Conservation (phyloP, 1,284 basidiomycete genomes). For the Neotropicomus parvogracilis region DNA sequence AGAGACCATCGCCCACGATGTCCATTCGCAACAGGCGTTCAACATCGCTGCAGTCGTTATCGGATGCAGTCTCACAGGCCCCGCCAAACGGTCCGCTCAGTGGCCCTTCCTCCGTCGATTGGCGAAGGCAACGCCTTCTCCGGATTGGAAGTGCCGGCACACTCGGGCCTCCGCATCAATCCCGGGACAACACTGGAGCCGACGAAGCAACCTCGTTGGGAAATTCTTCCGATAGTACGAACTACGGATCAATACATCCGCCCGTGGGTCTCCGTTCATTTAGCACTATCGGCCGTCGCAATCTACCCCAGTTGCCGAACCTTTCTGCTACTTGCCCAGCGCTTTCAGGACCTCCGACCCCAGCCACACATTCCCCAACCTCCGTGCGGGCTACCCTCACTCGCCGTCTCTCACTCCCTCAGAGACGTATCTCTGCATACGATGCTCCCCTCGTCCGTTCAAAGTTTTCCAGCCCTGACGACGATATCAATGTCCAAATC, state of each 20-base stretch:
- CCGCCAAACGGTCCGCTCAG: conserved; percentile 26
- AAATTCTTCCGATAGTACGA: not conserved
- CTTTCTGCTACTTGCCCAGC: conserved; percentile 8
- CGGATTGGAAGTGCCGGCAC: conserved; percentile 20
- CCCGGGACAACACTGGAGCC: conserved; percentile 2
- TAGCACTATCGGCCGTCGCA: conserved; percentile 9
- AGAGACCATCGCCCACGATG: conserved; percentile 15
- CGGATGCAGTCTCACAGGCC: conserved; percentile 6
- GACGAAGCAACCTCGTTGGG: conserved; percentile 23
- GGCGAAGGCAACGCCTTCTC: conserved; percentile 33
- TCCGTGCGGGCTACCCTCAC: conserved; percentile 18
- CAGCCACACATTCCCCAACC: conserved; percentile 14
- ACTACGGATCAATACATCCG: conserved; percentile 23
- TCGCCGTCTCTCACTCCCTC: conserved; percentile 38
- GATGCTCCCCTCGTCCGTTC: conserved; percentile 47
- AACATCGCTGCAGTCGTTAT: conserved; percentile 21
- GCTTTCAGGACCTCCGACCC: conserved; percentile 23
- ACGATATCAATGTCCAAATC: conserved; percentile 60
- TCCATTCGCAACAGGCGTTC: conserved; percentile 19
- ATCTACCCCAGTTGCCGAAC: conserved; percentile 10
- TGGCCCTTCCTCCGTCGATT: conserved; percentile 30
- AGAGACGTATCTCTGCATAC: conserved; percentile 71
- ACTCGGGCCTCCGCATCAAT: not conserved
- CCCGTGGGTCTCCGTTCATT: conserved; percentile 11
- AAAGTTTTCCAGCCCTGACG: conserved; percentile 35